Conservation (phyloP, 179 eudicot genomes). For the Silene vulgaris region DNA sequence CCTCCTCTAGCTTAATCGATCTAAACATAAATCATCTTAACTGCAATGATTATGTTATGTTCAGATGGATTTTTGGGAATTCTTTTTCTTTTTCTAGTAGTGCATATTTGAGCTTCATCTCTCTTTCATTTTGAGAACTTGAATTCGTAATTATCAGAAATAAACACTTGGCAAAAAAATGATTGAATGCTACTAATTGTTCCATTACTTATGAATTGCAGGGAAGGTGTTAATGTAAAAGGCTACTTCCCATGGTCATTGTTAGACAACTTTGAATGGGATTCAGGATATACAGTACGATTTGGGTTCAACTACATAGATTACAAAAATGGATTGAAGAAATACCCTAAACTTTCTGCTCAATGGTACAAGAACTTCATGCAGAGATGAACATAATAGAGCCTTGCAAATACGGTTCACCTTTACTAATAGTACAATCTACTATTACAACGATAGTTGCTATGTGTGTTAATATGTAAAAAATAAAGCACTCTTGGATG, state of each 20-base stretch:
- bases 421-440: too few relatives aligned
- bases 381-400: background rate
- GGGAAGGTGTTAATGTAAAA: slow-evolving; percentile 22
- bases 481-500: background rate
- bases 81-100: too few relatives aligned
- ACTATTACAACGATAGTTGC: too few relatives aligned
- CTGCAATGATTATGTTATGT: too few relatives aligned
- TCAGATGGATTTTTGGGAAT: too few relatives aligned
- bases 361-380: slow-evolving; percentile 36
- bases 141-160: too few relatives aligned
- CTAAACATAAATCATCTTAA: too few relatives aligned
- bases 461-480: too few relatives aligned
- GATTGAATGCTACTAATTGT: background rate
- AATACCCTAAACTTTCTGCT: slow-evolving; percentile 35
- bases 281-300: slow-evolving; percentile 30
- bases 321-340: slow-evolving; percentile 24
- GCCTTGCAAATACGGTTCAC: background rate
- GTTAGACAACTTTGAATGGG: slow-evolving; percentile 43
- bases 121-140: too few relatives aligned
- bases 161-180: too few relatives aligned
- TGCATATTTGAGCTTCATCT: too few relatives aligned
- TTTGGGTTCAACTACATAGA: slow-evolving; percentile 35
- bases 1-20: too few relatives aligned
- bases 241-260: slow-evolving; percentile 41
- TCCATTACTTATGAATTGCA: background rate